Percentiles rank a stretch among this genome's conserved stretches.
These are phyloP conservation scores for Trebouxia sp. DNA, from an alignment of 139 green algal species.

Conservation along the genomic window DNA sequence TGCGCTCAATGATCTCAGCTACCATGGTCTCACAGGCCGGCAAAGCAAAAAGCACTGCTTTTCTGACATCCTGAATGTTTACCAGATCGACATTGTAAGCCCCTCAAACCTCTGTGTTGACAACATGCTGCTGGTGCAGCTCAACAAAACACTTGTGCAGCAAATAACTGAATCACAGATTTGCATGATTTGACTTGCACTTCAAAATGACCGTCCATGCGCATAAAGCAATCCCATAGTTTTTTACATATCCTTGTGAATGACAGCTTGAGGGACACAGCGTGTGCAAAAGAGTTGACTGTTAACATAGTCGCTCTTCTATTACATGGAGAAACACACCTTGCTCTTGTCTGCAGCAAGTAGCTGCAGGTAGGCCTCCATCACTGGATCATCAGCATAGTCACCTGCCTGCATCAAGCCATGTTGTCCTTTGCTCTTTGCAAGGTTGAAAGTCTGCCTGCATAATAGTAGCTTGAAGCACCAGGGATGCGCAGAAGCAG, in stretches of 20 bases:
- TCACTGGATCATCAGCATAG: constrained; percentile 56
- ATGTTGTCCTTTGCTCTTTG: neutral
- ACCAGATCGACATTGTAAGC: too few species aligned
- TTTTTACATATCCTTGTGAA: too few species aligned
- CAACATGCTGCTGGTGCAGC: too few species aligned
- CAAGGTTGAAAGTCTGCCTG: neutral
- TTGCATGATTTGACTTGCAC: too few species aligned
- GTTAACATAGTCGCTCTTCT: too few species aligned
- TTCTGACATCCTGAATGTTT: constrained; percentile 57
- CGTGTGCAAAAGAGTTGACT: neutral
- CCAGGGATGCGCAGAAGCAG: neutral
- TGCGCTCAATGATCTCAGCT: constrained; percentile 50
- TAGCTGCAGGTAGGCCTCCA: constrained; percentile 44
- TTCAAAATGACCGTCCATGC: neutral
- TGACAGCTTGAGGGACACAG: too few species aligned
- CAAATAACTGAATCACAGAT: too few species aligned
- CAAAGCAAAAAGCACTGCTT: constrained; percentile 58
- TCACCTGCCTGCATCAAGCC: constrained; percentile 18
- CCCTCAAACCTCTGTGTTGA: too few species aligned
- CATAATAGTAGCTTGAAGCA: neutral
- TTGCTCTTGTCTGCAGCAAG: constrained; percentile 64
- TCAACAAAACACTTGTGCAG: too few species aligned
- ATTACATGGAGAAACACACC: constrained; percentile 11
- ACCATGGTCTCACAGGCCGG: constrained; percentile 43
- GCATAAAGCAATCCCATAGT: neutral